Percentiles rank a stretch among this genome's conserved stretches.
These are phyloP conservation scores for Chalciporus piperatus DNA, from an alignment of 768 basidiomycete species.

Conservation along the genomic window DNA sequence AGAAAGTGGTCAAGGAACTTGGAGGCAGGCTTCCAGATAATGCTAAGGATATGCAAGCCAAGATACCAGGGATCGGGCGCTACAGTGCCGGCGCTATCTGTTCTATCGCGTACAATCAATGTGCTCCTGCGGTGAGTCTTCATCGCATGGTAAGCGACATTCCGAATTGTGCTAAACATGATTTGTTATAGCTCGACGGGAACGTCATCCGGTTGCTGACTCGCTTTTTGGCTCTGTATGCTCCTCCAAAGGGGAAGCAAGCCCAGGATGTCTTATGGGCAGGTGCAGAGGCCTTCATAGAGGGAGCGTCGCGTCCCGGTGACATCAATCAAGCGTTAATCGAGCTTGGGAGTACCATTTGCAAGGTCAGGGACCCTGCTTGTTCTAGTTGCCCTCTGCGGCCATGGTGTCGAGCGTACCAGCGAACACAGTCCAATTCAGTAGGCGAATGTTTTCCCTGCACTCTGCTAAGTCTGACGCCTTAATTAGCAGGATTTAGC, in stretches of 20 bases:
- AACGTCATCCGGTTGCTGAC: slow-evolving; percentile 87
- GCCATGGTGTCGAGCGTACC: slow-evolving; percentile 66
- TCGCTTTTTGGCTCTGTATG: slow-evolving; percentile 78
- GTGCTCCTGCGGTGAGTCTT: slow-evolving; percentile 74
- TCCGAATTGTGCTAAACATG: neutral
- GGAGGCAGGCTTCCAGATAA: slow-evolving; percentile 75
- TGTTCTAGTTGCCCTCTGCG: slow-evolving; percentile 74
- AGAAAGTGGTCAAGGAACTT: slow-evolving; percentile 67
- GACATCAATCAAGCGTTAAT: slow-evolving; percentile 93
- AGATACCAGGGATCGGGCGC: slow-evolving; percentile 83
- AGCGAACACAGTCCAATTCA: slow-evolving; percentile 6
- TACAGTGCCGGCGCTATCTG: slow-evolving; percentile 85
- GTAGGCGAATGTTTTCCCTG: slow-evolving; percentile 6
- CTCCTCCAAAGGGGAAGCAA: slow-evolving; percentile 73
- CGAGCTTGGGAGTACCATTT: slow-evolving; percentile 91
- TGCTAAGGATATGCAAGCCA: slow-evolving; percentile 74
- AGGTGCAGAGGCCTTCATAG: slow-evolving; percentile 68
- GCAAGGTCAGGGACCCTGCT: slow-evolving; percentile 77
- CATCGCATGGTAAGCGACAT: neutral
- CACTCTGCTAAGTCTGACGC: neutral
- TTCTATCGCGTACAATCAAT: slow-evolving; percentile 86
- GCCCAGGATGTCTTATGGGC: slow-evolving; percentile 83
- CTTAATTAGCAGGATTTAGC: neutral
- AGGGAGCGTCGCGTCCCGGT: slow-evolving; percentile 55
- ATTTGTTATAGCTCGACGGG: slow-evolving; percentile 72